phyloP scores from a whole-genome alignment of 495 filamentous ascomycete species.

The Neurospora terricola region DNA sequence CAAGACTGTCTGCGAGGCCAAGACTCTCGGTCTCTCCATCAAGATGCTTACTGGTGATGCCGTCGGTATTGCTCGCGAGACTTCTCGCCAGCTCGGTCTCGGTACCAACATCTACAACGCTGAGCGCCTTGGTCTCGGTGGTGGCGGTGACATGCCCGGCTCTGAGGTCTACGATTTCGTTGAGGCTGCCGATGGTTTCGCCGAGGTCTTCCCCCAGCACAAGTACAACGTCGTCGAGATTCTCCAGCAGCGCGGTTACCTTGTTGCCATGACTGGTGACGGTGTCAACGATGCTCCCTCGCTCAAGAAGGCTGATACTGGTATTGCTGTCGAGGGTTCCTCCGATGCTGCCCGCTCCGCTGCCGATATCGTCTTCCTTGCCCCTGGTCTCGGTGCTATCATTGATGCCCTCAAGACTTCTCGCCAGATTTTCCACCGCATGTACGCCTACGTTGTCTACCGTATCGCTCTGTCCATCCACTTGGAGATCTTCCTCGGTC shows the following conservation, averaged over 20 bases:
- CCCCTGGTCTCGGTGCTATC: slow-evolving; percentile 83
- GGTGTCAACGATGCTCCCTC: slow-evolving; percentile 97
- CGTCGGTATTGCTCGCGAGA: slow-evolving; percentile 86
- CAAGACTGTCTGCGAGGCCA: slow-evolving; percentile 82
- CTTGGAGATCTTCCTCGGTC: slow-evolving; percentile 77
- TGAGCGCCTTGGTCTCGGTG: slow-evolving; percentile 71
- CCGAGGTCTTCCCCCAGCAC: slow-evolving; percentile 94
- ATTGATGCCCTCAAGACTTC: slow-evolving; percentile 90
- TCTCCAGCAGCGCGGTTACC: slow-evolving; percentile 90
- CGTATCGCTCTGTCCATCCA: slow-evolving; percentile 89
- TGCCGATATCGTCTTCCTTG: slow-evolving; percentile 89
- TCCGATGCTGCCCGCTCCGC: slow-evolving; percentile 89
- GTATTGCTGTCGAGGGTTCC: slow-evolving; percentile 89
- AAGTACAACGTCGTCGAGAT: slow-evolving; percentile 98
- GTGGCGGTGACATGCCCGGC: slow-evolving; percentile 82
- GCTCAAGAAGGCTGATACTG: slow-evolving; percentile 89
- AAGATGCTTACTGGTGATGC: slow-evolving; percentile 98
- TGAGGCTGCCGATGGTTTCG: slow-evolving; percentile 89
- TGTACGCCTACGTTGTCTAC: slow-evolving; percentile 95
- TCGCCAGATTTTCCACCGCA: slow-evolving; percentile 91
- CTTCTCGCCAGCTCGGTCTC: slow-evolving; percentile 79
- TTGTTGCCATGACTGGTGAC: slow-evolving; percentile 97
- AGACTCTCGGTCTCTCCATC: slow-evolving; percentile 75
- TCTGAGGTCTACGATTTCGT: slow-evolving; percentile 92
- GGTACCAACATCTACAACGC: slow-evolving; percentile 93